Base-by-base conservation (phyloP, 2,329 filamentous ascomycete genomes). In the Aspergillus persii region DNA sequence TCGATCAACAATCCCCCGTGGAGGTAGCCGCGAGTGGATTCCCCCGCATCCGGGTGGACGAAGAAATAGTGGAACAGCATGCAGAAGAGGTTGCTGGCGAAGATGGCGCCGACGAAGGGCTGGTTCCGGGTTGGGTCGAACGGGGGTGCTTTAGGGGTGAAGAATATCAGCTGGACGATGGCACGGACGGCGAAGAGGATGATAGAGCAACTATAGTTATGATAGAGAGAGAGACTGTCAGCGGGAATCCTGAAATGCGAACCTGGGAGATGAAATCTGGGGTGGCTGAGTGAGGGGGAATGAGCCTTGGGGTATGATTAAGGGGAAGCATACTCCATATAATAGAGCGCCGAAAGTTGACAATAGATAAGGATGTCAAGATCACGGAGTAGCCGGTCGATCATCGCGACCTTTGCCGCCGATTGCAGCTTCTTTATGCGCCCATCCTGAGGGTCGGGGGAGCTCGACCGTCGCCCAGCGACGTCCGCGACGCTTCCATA, bases 1-100 rank as follows among this genome's bases (percentile, higher is more conserved):
- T 88, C 86, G 67, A 89, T 85, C 64, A 86, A 79, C 53, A 88
- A 64, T 2, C 86, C 84, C 5, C 86, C 86, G 67, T 88, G 84
- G 11, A 87, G 74, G 68, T 87, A 87, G 18, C 79, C 80, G 31
- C 83, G 69, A 3, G 76, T 77, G 53, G 78, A 76, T 63, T 84
- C 83, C 5, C 80, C 81, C n/a, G 77, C 77, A 57, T 81, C 72
- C 5, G 86, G 79, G 46, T 82, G 76, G 18, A 77, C 77, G 61
- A 80, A 77, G 67, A 87, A 81, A 48, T 83, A 69, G 67, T 87
- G 86, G 33, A 84, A 76, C 26, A 85, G 58, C 61, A 86, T 79
- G 74, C 83, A 87, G 51, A 85, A 68, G 18, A 81, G 59, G 66
- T 86, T 88, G 59, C 78, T 79, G 55, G 77, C 75, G 50, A 86